These are phyloP conservation scores for Boletus sp. DNA, from an alignment of 768 basidiomycete genomes.

Conservation along the genomic window DNA sequence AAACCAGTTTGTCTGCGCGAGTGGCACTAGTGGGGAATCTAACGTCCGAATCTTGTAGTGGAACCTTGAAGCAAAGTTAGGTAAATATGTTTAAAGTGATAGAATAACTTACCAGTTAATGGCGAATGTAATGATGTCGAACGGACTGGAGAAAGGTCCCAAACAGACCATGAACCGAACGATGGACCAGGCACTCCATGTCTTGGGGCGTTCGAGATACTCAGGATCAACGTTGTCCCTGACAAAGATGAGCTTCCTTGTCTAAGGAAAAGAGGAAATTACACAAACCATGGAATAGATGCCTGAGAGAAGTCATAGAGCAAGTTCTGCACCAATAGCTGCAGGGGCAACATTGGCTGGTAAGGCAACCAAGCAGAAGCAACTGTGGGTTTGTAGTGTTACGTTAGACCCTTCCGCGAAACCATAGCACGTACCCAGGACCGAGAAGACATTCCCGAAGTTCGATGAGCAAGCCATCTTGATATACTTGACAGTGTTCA, in stretches of 20 bases:
- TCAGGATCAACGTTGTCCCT: constrained; percentile 40
- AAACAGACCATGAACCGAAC: constrained; percentile 36
- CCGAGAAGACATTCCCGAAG: constrained; percentile 36
- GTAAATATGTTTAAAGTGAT: background rate
- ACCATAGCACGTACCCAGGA: constrained; percentile 22
- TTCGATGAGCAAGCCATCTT: constrained; percentile 39
- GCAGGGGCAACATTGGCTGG: constrained; percentile 36
- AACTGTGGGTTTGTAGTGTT: constrained; percentile 15
- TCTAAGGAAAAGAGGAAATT: background rate
- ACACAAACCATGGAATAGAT: constrained; percentile 34
- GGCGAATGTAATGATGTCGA: constrained; percentile 31
- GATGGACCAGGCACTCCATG: constrained; percentile 36
- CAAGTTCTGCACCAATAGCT: constrained; percentile 33
- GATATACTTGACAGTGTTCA: constrained; percentile 38
- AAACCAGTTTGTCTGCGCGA: constrained; percentile 38
- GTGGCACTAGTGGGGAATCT: constrained; percentile 29
- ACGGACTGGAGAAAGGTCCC: constrained; percentile 37
- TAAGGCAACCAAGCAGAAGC: constrained; percentile 40
- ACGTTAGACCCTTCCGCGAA: background rate
- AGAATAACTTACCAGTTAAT: constrained; percentile 31
- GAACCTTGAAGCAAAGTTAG: constrained; percentile 23
- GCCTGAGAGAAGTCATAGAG: constrained; percentile 38
- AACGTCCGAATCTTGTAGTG: constrained; percentile 28
- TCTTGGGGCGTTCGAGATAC: constrained; percentile 32
- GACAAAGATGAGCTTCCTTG: constrained; percentile 4